Evolutionary conservation across 1,284 basidiomycete species (phyloP).

Genomic region (Sporisorium scitamineum): DNA sequence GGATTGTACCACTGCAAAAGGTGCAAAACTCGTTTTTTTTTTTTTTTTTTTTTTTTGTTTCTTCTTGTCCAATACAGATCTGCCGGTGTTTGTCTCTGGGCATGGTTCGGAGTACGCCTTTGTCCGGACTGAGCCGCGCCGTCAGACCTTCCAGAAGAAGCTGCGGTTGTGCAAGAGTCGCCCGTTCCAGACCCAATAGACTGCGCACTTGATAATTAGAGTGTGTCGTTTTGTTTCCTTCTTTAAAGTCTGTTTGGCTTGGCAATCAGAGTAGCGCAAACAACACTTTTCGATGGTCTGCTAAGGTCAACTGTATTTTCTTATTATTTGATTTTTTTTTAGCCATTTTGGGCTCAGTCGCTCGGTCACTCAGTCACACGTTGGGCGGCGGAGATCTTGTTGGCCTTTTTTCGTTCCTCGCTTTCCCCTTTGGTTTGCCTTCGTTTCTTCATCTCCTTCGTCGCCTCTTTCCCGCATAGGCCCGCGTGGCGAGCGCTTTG

Average conservation of each 20-base stretch:
- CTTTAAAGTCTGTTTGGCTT: not conserved
- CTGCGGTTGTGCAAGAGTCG: not conserved
- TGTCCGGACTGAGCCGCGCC: not conserved
- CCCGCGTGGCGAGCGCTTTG: conserved; percentile 4
- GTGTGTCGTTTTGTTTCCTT: too few relatives aligned
- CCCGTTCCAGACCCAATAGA: too few relatives aligned
- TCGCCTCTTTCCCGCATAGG: not conserved
- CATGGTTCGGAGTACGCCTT: not conserved
- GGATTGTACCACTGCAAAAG: not conserved
- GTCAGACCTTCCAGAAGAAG: not conserved
- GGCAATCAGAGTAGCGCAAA: too few relatives aligned
- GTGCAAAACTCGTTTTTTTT: not conserved
- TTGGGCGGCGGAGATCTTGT: too few relatives aligned
- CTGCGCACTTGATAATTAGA: too few relatives aligned
- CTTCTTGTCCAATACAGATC: not conserved
- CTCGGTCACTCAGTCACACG: too few relatives aligned
- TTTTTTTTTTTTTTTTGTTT: not conserved
- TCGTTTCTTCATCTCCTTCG: not conserved
- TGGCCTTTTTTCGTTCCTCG: not conserved
- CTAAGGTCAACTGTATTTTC: too few relatives aligned
- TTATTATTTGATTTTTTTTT: too few relatives aligned
- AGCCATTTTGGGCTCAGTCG: too few relatives aligned
- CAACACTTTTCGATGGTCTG: too few relatives aligned
- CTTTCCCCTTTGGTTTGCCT: not conserved
- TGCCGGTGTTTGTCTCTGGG: not conserved